These are phyloP conservation scores for Erodium trifolium DNA, from an alignment of 441 rosid genomes.

Conservation along the genomic window DNA sequence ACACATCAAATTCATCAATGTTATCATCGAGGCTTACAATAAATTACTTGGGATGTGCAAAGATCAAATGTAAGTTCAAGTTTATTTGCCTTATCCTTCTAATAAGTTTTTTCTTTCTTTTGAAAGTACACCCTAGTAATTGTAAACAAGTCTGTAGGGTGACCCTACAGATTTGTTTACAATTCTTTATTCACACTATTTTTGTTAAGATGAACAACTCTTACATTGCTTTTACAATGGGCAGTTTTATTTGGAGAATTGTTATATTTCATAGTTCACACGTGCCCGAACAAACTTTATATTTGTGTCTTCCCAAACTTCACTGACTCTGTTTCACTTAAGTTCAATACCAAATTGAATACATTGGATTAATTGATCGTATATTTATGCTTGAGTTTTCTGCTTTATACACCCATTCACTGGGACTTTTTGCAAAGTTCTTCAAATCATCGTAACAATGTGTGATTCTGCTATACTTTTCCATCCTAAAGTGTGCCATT, in stretches of 20 bases:
- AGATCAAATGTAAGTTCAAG: slow-evolving; percentile 65
- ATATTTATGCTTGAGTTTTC: too few relatives aligned
- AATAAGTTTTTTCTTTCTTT: neutral
- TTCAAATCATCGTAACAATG: neutral
- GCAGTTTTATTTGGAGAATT: too few relatives aligned
- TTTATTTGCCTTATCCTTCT: neutral
- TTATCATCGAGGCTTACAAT: slow-evolving; percentile 57
- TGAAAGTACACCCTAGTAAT: slow-evolving; percentile 2
- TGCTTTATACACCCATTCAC: too few relatives aligned
- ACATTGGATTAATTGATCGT: too few relatives aligned
- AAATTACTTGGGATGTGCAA: slow-evolving; percentile 75
- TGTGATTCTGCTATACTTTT: neutral
- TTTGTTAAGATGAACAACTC: neutral
- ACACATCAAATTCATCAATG: slow-evolving; percentile 58
- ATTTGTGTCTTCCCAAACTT: too few relatives aligned
- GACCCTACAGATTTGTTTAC: neutral
- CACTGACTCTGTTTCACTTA: too few relatives aligned
- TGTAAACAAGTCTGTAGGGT: too few relatives aligned
- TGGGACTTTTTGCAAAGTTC: too few relatives aligned
- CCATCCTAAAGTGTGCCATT: neutral
- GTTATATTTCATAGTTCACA: too few relatives aligned
- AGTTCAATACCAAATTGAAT: too few relatives aligned
- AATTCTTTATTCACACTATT: neutral
- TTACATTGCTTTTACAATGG: neutral
- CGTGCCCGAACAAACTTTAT: too few relatives aligned